A percentile compares a stretch with the other conserved stretches of the same genome.
Conservation (phyloP, 225 moss, liverwort and hornwort genomes). For the Marchantia polymorpha region DNA sequence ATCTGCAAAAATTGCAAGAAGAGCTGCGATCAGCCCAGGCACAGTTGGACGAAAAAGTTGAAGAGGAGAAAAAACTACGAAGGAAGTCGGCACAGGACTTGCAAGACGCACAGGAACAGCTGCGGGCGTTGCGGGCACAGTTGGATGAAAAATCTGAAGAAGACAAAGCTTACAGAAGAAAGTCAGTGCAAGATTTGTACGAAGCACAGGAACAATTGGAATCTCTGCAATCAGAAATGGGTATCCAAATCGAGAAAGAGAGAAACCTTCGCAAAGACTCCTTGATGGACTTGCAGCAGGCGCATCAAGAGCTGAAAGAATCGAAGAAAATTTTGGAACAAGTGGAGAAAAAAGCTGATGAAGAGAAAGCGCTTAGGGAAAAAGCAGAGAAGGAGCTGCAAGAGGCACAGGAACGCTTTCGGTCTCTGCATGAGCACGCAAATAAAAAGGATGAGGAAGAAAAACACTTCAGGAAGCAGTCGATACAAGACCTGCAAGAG, state of each 20-base stretch:
- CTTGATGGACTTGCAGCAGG: neutral
- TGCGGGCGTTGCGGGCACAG: neutral
- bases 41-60: slow-evolving; percentile 3
- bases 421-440: neutral
- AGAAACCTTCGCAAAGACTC: neutral
- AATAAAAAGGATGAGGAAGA: neutral
- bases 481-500: slow-evolving; percentile 15
- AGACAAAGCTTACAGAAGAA: neutral
- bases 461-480: slow-evolving; percentile 6
- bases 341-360: slow-evolving; percentile 11
- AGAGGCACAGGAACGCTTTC: slow-evolving; percentile 5
- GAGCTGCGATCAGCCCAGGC: neutral
- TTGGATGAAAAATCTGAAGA: neutral
- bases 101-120: neutral
- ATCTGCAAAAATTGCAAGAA: slow-evolving; percentile 15
- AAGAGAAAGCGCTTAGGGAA: slow-evolving; percentile 14
- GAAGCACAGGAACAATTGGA: slow-evolving; percentile 3
- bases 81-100: slow-evolving; percentile 1
- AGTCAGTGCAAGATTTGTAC: slow-evolving; percentile 9
- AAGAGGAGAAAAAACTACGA: neutral
- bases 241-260: neutral
- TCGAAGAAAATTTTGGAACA: slow-evolving; percentile 19
- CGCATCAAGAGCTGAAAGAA: slow-evolving; percentile 4
- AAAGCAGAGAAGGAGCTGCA: slow-evolving; percentile 19
- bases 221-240: slow-evolving; percentile 2